These are phyloP conservation scores for Ophiocordyceps robertsii DNA, from an alignment of 2,329 filamentous ascomycete genomes.

Conservation along the genomic window DNA sequence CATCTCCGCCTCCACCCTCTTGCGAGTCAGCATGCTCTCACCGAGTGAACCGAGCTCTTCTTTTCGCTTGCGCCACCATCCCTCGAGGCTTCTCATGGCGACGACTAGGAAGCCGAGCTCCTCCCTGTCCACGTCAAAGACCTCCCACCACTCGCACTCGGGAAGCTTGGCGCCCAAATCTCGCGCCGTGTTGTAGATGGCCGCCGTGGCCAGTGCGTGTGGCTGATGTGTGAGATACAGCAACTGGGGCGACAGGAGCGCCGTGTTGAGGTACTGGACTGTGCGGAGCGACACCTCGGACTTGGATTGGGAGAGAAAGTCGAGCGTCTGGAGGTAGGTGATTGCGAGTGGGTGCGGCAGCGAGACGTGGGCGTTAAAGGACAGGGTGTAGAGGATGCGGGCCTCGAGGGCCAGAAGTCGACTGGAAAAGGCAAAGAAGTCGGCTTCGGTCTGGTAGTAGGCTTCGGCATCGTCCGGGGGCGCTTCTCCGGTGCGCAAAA, in stretches of 20 bases:
- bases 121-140: slow-evolving; percentile 91
- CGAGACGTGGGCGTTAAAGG: slow-evolving; percentile 74
- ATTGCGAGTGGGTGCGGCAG: slow-evolving; percentile 78
- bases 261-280: slow-evolving; percentile 72
- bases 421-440: slow-evolving; percentile 51
- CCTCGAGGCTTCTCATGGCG: slow-evolving; percentile 65
- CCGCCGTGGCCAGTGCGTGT: slow-evolving; percentile 68
- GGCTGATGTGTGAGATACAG: slow-evolving; percentile 90
- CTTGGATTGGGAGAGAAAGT: slow-evolving; percentile 38
- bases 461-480: slow-evolving; percentile 29
- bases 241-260: slow-evolving; percentile 74
- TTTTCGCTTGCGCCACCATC: slow-evolving; percentile 49
- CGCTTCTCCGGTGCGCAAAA: slow-evolving; percentile 27
- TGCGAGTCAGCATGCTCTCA: slow-evolving; percentile 42
- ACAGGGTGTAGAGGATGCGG: slow-evolving; percentile 59
- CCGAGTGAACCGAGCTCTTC: slow-evolving; percentile 36
- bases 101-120: slow-evolving; percentile 89
- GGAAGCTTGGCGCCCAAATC: slow-evolving; percentile 69
- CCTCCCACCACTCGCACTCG: slow-evolving; percentile 88
- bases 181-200: slow-evolving; percentile 77
- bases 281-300: slow-evolving; percentile 48
- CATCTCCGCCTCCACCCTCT: slow-evolving; percentile 46
- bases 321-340: slow-evolving; percentile 85
- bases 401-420: slow-evolving; percentile 63
- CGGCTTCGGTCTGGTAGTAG: slow-evolving; percentile 61